Conservation (phyloP, 1,139 yeast genomes). For the Suhomyces coccinellae region DNA sequence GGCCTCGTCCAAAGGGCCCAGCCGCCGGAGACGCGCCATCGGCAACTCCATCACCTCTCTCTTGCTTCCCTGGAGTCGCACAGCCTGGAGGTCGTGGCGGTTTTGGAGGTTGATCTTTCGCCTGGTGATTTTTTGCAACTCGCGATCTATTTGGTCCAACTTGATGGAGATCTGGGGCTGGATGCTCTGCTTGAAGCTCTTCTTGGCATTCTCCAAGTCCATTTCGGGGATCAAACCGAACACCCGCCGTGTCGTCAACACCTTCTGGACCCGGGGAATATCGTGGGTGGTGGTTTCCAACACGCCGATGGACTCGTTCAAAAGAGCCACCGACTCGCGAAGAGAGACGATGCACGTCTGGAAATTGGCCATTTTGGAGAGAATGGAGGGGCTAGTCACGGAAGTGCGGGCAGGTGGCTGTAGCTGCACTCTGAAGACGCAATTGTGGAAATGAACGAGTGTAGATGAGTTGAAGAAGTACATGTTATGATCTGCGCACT, state of each 20-base stretch:
- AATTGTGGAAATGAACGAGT: no score
- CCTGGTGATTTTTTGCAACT: slow-evolving; percentile 22
- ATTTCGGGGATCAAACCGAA: slow-evolving; percentile 45
- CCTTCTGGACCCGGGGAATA: slow-evolving; percentile 34
- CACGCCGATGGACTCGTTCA: slow-evolving; percentile 30
- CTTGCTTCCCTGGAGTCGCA: slow-evolving; percentile 30
- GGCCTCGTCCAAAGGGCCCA: slow-evolving; percentile 20
- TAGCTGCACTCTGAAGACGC: no score
- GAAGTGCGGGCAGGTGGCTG: no score
- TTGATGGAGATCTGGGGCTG: slow-evolving; percentile 31
- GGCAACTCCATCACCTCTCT: slow-evolving; percentile 12
- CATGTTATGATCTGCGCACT: no score
- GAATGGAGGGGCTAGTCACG: neutral
- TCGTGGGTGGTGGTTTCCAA: slow-evolving; percentile 37
- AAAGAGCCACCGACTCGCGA: slow-evolving; percentile 31
- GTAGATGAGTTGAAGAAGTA: no score
- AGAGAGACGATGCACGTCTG: slow-evolving; percentile 33
- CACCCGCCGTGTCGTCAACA: slow-evolving; percentile 37
- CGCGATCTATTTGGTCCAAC: slow-evolving; percentile 16
- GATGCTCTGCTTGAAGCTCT: slow-evolving; percentile 29
- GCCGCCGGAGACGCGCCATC: slow-evolving; percentile 5
- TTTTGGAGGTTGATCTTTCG: slow-evolving; percentile 29
- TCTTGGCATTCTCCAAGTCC: slow-evolving; percentile 42
- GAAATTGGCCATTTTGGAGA: slow-evolving; percentile 14
- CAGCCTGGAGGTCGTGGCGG: slow-evolving; percentile 35